Conservation (phyloP, 148 eudicot genomes). For the Rhododendron vialii region DNA sequence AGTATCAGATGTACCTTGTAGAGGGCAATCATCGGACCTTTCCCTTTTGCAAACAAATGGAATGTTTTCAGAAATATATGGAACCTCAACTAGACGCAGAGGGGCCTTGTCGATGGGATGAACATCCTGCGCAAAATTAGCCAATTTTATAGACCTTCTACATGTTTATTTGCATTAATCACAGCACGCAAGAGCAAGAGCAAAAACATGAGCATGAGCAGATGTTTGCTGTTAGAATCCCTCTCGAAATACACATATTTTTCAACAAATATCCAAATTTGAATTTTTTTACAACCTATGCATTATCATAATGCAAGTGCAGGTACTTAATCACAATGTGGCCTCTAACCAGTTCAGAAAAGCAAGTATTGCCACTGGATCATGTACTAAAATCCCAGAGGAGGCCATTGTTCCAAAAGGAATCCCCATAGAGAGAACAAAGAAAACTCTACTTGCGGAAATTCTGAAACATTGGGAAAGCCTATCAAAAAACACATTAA, state of each 20-base stretch:
- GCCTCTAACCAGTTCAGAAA: background rate
- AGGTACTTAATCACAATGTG: background rate
- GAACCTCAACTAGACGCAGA: constrained; percentile 31
- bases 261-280: background rate
- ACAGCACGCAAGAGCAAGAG: background rate
- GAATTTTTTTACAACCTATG: background rate
- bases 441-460: background rate
- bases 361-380: background rate
- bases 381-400: background rate
- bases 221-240: background rate
- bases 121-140: constrained; percentile 38
- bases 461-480: background rate
- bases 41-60: constrained; percentile 67
- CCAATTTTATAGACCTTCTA: background rate
- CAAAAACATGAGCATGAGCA: background rate
- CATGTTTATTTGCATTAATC: background rate
- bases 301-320: background rate
- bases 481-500: background rate
- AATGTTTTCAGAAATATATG: constrained; percentile 33
- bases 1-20: constrained; percentile 28
- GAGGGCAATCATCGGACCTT: constrained; percentile 43
- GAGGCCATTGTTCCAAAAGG: background rate
- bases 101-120: constrained; percentile 37
- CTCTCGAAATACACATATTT: background rate
- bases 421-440: background rate